Conservation (phyloP, 352 stramenopile genomes). For the Phytopythium ostracodes region DNA sequence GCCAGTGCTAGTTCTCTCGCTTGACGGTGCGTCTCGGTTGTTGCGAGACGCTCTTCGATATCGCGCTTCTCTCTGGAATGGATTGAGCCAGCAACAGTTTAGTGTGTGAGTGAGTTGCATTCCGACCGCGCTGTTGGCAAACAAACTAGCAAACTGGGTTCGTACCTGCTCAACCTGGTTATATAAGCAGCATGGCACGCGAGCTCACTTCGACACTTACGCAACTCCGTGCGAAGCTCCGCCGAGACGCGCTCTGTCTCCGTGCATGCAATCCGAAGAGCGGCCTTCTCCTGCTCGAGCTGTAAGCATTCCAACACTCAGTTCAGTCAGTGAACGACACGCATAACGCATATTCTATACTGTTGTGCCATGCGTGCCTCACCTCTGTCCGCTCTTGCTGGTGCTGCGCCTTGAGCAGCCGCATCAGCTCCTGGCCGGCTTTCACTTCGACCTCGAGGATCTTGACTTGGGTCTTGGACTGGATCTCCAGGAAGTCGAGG, state of each 20-base stretch:
- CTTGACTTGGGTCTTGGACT: constrained; percentile 36
- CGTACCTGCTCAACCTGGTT: constrained; percentile 45
- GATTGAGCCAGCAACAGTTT: too few relatives aligned
- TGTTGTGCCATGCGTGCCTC: background rate
- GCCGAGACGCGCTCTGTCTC: constrained; percentile 46
- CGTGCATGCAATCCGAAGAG: constrained; percentile 26
- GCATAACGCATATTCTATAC: background rate
- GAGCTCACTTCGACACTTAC: constrained; percentile 48
- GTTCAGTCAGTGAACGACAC: background rate
- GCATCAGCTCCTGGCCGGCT: constrained; percentile 53
- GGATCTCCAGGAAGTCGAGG: constrained; percentile 39
- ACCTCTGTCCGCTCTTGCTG: constrained; percentile 45
- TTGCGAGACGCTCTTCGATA: constrained; percentile 39
- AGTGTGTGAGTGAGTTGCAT: background rate
- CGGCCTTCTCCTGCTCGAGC: constrained; percentile 48
- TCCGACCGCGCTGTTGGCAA: background rate
- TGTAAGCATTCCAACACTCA: constrained; percentile 10
- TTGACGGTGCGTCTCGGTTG: constrained; percentile 29
- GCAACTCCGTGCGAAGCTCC: constrained; percentile 37
- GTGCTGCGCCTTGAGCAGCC: constrained; percentile 48
- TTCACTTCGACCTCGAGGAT: constrained; percentile 61
- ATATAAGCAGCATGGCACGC: constrained; percentile 42
- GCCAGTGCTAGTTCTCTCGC: constrained; percentile 31
- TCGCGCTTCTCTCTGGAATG: constrained; percentile 39
- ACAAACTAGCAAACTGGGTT: background rate